Evolutionary conservation across 176 grass and related monocot species (phyloP).

Genomic region (Olyra latifolia): DNA sequence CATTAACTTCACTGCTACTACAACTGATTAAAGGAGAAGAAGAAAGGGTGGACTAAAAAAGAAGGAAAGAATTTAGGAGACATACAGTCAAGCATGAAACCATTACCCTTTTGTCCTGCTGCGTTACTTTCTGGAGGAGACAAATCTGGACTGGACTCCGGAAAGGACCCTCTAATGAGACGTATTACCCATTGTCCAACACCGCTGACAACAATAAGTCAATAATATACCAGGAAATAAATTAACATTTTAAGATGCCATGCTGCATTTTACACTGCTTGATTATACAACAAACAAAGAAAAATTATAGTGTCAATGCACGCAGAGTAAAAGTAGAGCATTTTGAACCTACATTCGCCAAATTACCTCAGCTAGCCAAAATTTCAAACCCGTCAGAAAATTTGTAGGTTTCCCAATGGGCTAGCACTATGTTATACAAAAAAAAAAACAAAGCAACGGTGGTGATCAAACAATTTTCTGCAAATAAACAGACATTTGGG

Average conservation of each 20-base stretch:
- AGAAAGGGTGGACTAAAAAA: not conserved
- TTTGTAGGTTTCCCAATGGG: not conserved
- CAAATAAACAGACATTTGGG: not conserved
- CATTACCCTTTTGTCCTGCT: slow-evolving; percentile 12
- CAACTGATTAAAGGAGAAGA: not conserved
- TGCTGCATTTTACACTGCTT: not conserved
- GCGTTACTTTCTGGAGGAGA: slow-evolving; percentile 36
- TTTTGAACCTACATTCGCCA: not conserved
- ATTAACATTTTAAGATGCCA: not conserved
- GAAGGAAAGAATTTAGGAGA: not conserved
- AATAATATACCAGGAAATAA: slow-evolving; percentile 12
- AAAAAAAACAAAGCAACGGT: not conserved
- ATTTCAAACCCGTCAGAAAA: not conserved
- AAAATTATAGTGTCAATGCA: not conserved
- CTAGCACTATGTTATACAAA: not conserved
- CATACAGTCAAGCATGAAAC: not conserved
- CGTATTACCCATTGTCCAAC: slow-evolving; percentile 73
- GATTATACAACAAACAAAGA: not conserved
- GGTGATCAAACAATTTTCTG: not conserved
- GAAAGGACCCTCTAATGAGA: slow-evolving; percentile 71
- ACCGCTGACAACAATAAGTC: slow-evolving; percentile 48
- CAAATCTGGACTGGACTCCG: slow-evolving; percentile 23
- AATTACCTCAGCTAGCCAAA: not conserved
- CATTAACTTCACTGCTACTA: not conserved
- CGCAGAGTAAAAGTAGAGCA: not conserved